Percentiles rank a stretch among this genome's conserved stretches.
Conservation (phyloP, 2,329 filamentous ascomycete species). For the Penicillium thymicola region DNA sequence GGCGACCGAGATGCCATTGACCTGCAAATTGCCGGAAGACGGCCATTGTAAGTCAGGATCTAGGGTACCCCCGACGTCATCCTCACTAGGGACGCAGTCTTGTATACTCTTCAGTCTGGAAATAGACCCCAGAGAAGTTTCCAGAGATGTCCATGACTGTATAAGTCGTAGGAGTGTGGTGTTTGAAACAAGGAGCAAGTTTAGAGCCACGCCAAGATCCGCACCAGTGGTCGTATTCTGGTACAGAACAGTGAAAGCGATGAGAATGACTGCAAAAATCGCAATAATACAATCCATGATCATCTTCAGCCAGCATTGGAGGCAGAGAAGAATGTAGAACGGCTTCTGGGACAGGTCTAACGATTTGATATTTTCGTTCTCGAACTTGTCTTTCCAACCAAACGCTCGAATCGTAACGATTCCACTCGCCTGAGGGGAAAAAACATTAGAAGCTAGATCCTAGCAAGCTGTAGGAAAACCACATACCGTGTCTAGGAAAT, state of each 20-base stretch:
- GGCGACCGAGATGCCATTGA: background rate
- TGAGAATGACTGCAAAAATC: background rate
- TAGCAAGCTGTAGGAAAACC: background rate
- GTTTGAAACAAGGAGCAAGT: conserved; percentile 7
- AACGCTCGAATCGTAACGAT: background rate
- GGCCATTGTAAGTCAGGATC: background rate
- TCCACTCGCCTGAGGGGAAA: background rate
- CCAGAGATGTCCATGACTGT: background rate
- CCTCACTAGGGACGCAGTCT: background rate
- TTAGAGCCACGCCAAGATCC: conserved; percentile 1
- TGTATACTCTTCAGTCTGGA: background rate
- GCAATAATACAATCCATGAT: background rate
- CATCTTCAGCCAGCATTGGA: background rate
- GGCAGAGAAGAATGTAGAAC: background rate
- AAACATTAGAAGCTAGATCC: background rate
- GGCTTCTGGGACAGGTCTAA: background rate
- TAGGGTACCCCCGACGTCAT: background rate
- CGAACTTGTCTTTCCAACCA: background rate
- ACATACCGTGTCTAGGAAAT: conserved; percentile 1
- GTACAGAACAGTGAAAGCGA: background rate
- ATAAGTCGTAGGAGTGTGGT: conserved; percentile 1
- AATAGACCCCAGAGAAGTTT: background rate
- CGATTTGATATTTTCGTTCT: background rate
- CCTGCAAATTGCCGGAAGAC: background rate
- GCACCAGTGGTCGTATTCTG: background rate